A percentile compares a stretch with the other conserved stretches of the same genome.
These are phyloP conservation scores for Berberis thunbergii DNA, from an alignment of 164 flowering plant species.

Conservation along the genomic window DNA sequence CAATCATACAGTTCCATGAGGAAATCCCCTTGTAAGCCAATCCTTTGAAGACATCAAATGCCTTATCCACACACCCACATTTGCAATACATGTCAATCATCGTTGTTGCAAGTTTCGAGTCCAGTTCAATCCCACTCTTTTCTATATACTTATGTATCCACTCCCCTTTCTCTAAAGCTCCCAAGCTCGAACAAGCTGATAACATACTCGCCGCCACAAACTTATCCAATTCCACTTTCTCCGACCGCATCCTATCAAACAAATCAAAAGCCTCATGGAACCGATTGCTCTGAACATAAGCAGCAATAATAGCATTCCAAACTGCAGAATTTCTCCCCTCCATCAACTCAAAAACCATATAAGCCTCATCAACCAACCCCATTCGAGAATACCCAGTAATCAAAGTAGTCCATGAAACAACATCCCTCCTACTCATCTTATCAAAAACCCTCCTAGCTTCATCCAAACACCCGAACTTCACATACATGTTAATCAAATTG, in stretches of 20 bases:
- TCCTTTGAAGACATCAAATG: slow-evolving; percentile 31
- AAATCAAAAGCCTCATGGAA: slow-evolving; percentile 43
- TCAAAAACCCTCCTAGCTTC: slow-evolving; percentile 50
- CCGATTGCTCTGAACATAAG: slow-evolving; percentile 36
- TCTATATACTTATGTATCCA: slow-evolving; percentile 27
- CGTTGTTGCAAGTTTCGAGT: slow-evolving; percentile 15
- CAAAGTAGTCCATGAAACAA: slow-evolving; percentile 30
- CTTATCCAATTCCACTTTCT: slow-evolving; percentile 35
- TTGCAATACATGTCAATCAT: slow-evolving; percentile 53
- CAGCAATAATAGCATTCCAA: slow-evolving; percentile 62
- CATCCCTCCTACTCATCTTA: slow-evolving; percentile 27
- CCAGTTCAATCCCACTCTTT: slow-evolving; percentile 35
- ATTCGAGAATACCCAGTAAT: no score
- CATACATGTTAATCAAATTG: slow-evolving; percentile 42
- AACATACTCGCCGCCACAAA: slow-evolving; percentile 50
- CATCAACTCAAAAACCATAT: slow-evolving; percentile 24
- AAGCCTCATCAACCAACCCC: slow-evolving; percentile 33
- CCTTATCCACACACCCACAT: slow-evolving; percentile 51
- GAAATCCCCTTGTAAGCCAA: slow-evolving; percentile 34
- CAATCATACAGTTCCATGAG: slow-evolving; percentile 55
- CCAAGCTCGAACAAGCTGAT: slow-evolving; percentile 55
- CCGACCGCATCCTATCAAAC: slow-evolving; percentile 38
- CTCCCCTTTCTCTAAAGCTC: slow-evolving; percentile 48
- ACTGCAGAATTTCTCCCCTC: slow-evolving; percentile 31
- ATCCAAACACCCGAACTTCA: slow-evolving; percentile 25